A percentile compares a stretch with the other conserved stretches of the same genome.
phyloP scores from a whole-genome alignment of 129 eudicot species.

The Centella asiatica region DNA sequence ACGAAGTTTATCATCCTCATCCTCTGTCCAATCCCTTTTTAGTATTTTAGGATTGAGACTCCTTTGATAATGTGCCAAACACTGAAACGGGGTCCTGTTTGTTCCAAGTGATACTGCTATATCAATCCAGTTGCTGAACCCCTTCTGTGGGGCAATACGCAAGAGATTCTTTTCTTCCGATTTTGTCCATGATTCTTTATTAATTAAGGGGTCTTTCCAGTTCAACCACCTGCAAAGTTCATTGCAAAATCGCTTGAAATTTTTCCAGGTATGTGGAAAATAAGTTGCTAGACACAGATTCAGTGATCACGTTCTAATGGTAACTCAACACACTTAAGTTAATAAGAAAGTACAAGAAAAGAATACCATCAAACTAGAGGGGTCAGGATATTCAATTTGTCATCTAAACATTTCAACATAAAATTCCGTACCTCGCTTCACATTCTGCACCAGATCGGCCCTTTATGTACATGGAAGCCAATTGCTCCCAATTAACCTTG shows the following conservation, averaged over 20 bases:
- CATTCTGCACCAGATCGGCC: conserved; percentile 78
- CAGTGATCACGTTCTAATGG: neutral
- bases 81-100: conserved; percentile 80
- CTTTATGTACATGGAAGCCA: conserved; percentile 50
- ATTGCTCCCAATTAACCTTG: conserved; percentile 67
- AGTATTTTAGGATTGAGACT: conserved; percentile 85
- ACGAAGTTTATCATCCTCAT: conserved; percentile 64
- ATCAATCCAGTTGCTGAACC: conserved; percentile 57
- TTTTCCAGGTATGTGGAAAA: too few relatives aligned
- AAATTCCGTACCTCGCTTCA: conserved; percentile 56
- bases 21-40: conserved; percentile 70
- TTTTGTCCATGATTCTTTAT: conserved; percentile 37
- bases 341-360: neutral
- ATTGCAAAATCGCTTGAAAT: too few relatives aligned
- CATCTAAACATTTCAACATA: neutral
- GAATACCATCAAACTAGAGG: too few relatives aligned
- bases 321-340: neutral
- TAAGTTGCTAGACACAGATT: too few relatives aligned
- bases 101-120: conserved; percentile 52
- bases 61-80: conserved; percentile 82
- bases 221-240: conserved; percentile 69
- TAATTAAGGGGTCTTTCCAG: conserved; percentile 61
- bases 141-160: conserved; percentile 44
- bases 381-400: neutral
- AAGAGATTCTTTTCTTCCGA: conserved; percentile 65